Evolutionary conservation across 78 protist genomes (phyloP), one percentile per base, ranked within the genome.

Genomic region (Reticulomyxa filosa): DNA sequence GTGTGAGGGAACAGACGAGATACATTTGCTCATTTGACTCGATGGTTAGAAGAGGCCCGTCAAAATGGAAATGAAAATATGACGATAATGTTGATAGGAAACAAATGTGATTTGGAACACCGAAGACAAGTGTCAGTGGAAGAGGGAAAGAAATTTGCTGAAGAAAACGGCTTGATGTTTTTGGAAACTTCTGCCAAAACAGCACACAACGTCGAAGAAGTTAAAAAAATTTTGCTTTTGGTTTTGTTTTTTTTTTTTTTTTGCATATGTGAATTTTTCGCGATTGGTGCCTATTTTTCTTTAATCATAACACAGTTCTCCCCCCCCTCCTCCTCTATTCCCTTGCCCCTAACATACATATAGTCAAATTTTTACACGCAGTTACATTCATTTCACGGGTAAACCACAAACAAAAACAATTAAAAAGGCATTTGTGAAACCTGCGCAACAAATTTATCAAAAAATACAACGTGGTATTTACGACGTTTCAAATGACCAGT

Each of bases 181-280:
- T 55, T 90, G 29, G 98, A 94, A 52, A 94, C 98, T 0, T 83
- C 92, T 1, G 95, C 98, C 2, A 94, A 94, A 70, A 87, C 88
- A 6, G 95, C 93, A 1, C 70, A 68, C 32, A 83, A 84, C 63
- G 98, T 92, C n/a, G 95, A 89, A 68, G 85, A 85, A 63, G 90
- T 81, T 55, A 26, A 3, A 2, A 22, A 3, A 2, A 26, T 4
- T 29, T 26, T 29, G 22, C 3, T 29, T 29, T 3, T n/a, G n/a
- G n/a, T n/a, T n/a, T n/a, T n/a, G n/a, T n/a, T n/a, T n/a, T n/a
- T n/a, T n/a, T n/a, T n/a, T n/a, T n/a, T n/a, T n/a, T n/a, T n/a
- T n/a, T n/a, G n/a, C n/a, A n/a, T n/a, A n/a, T n/a, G n/a, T n/a
- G n/a, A n/a, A n/a, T n/a, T n/a, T n/a, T n/a, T n/a, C n/a, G n/a